Percentiles rank a stretch among this genome's conserved stretches.
phyloP scores from a whole-genome alignment of 1,284 basidiomycete genomes.

The Ustilago vetiveriae region DNA sequence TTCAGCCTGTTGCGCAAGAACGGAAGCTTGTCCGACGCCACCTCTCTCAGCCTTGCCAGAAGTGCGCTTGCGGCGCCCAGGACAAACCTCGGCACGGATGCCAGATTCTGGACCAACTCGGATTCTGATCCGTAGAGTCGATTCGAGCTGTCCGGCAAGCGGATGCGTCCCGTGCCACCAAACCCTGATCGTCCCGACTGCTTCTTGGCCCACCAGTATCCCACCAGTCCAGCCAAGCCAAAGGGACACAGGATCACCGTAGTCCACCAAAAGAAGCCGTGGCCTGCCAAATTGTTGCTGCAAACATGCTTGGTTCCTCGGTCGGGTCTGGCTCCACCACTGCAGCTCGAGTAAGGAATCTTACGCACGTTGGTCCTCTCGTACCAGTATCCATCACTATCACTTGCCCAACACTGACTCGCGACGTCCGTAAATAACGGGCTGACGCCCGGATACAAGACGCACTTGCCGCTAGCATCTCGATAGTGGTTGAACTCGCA shows the following conservation, averaged over 20 bases:
- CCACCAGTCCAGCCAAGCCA: conserved; percentile 46
- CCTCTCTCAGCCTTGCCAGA: conserved; percentile 36
- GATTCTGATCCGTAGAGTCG: conserved; percentile 68
- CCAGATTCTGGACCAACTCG: conserved; percentile 75
- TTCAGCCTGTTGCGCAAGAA: conserved; percentile 29
- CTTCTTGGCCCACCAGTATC: conserved; percentile 71
- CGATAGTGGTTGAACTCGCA: conserved; percentile 66
- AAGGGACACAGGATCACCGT: conserved; percentile 54
- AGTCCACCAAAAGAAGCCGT: conserved; percentile 63
- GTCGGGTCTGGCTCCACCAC: conserved; percentile 58
- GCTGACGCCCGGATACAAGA: conserved; percentile 52
- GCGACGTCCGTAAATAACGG: conserved; percentile 40
- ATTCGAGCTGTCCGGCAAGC: conserved; percentile 51
- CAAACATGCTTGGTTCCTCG: conserved; percentile 58
- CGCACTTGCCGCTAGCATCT: conserved; percentile 52
- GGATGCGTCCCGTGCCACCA: conserved; percentile 24
- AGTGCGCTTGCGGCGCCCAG: conserved; percentile 36
- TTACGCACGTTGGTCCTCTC: conserved; percentile 62
- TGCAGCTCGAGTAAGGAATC: conserved; percentile 60
- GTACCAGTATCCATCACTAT: conserved; percentile 63
- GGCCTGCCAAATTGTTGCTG: conserved; percentile 36
- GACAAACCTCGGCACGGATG: conserved; percentile 42
- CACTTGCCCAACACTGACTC: conserved; percentile 53
- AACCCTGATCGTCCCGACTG: conserved; percentile 59
- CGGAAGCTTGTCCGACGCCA: conserved; percentile 46